phyloP scores from a whole-genome alignment of 2,329 filamentous ascomycete species.

The Fusarium papillatum region DNA sequence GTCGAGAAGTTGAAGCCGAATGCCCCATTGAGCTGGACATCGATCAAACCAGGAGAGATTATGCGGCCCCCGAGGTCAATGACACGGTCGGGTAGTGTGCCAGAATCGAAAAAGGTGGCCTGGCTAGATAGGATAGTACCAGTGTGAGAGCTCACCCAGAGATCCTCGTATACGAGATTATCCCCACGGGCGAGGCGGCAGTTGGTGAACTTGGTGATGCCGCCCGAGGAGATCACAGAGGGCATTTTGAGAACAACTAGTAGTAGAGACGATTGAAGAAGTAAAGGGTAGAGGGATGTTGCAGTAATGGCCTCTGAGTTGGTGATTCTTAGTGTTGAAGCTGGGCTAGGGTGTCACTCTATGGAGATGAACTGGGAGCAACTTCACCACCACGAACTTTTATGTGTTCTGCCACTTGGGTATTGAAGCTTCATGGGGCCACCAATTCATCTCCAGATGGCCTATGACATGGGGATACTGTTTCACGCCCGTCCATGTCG shows the following conservation, averaged over 20 bases:
- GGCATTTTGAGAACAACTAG: slow-evolving; percentile 53
- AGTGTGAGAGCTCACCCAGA: slow-evolving; percentile 88
- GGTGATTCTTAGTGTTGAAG: neutral
- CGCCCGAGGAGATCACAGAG: slow-evolving; percentile 59
- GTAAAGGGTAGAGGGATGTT: neutral
- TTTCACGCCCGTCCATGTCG: neutral
- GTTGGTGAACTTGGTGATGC: slow-evolving; percentile 91
- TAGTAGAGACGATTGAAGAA: neutral
- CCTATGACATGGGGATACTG: neutral
- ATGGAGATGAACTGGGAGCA: neutral
- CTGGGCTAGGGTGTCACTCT: neutral
- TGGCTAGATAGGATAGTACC: slow-evolving; percentile 86
- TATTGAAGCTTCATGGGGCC: neutral
- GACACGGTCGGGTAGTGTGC: slow-evolving; percentile 77
- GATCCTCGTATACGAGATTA: slow-evolving; percentile 78
- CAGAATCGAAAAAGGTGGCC: slow-evolving; percentile 76
- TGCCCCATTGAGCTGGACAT: slow-evolving; percentile 92
- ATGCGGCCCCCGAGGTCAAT: slow-evolving; percentile 88
- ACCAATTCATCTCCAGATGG: neutral
- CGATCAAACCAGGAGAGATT: slow-evolving; percentile 87
- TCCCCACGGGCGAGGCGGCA: slow-evolving; percentile 81
- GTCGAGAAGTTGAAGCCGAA: slow-evolving; percentile 94
- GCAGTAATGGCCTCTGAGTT: neutral
- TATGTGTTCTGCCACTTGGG: neutral
- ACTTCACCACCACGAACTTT: neutral